Evolutionary conservation across 192 early-diverging fungal species (phyloP).

Genomic region (Backusella mclennaniae): DNA sequence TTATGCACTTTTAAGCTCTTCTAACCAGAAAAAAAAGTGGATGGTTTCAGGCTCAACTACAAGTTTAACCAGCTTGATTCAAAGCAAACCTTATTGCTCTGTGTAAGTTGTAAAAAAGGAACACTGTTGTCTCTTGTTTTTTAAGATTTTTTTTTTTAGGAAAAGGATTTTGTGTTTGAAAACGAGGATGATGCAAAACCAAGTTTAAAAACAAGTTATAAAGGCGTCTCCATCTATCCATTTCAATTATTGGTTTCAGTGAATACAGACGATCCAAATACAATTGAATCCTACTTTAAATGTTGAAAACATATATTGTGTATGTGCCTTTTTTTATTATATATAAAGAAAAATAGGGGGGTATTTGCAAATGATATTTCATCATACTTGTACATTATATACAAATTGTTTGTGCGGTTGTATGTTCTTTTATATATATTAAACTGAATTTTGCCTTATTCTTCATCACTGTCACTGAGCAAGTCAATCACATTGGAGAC

Average conservation of each 20-base stretch:
- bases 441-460: background rate
- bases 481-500: slow-evolving; percentile 4
- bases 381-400: background rate
- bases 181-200: slow-evolving; percentile 3
- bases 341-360: background rate
- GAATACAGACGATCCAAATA: background rate
- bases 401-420: background rate
- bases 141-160: background rate
- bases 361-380: background rate
- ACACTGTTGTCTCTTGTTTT: background rate
- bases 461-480: slow-evolving; percentile 20
- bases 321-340: background rate
- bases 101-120: background rate
- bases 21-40: background rate
- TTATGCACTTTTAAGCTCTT: background rate
- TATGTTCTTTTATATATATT: background rate
- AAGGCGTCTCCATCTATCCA: background rate
- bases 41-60: background rate
- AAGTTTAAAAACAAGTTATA: background rate
- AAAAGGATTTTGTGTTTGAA: slow-evolving; percentile 8
- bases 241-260: background rate
- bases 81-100: background rate
- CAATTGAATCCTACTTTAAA: slow-evolving; percentile 10
- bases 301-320: too few species aligned
- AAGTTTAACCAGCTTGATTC: background rate